These are phyloP conservation scores for Dalbergia oliveri DNA, from an alignment of 306 rosid genomes.

Conservation along the genomic window DNA sequence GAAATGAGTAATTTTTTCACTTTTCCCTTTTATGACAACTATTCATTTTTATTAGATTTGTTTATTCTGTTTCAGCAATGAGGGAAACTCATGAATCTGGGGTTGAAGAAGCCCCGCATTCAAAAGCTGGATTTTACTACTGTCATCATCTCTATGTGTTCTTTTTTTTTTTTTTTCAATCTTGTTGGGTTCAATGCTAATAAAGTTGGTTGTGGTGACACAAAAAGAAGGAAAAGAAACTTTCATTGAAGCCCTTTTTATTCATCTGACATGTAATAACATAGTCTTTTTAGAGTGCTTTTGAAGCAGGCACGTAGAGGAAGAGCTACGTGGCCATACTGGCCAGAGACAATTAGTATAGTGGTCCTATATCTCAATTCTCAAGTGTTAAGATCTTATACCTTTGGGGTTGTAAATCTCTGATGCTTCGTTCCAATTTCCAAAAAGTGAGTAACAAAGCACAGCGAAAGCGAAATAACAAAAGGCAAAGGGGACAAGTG, in stretches of 20 bases:
- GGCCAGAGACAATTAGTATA: slow-evolving; percentile 28
- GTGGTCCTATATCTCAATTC: slow-evolving; percentile 42
- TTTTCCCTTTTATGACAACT: too few species aligned
- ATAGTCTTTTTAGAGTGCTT: slow-evolving; percentile 18
- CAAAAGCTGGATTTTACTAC: too few species aligned
- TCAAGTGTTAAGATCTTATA: neutral
- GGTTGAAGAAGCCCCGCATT: too few species aligned
- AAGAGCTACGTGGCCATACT: neutral
- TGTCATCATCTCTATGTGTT: too few species aligned
- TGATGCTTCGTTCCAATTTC: neutral
- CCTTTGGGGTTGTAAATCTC: neutral
- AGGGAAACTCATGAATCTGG: too few species aligned
- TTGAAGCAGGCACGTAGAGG: slow-evolving; percentile 24
- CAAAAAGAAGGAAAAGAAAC: slow-evolving; percentile 19
- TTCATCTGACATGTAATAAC: slow-evolving; percentile 1
- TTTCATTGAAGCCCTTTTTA: slow-evolving; percentile 26
- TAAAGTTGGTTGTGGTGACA: slow-evolving; percentile 20
- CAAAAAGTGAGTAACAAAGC: neutral
- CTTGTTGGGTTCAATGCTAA: too few species aligned
- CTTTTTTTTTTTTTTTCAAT: too few species aligned
- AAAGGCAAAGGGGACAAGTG: slow-evolving; percentile 13
- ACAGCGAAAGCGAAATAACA: slow-evolving; percentile 46
- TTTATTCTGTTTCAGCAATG: too few species aligned
- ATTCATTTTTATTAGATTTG: too few species aligned
- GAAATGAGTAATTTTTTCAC: too few species aligned